Base-by-base conservation (phyloP, 208 protist genomes). In the Herpetomonas tarakana region DNA sequence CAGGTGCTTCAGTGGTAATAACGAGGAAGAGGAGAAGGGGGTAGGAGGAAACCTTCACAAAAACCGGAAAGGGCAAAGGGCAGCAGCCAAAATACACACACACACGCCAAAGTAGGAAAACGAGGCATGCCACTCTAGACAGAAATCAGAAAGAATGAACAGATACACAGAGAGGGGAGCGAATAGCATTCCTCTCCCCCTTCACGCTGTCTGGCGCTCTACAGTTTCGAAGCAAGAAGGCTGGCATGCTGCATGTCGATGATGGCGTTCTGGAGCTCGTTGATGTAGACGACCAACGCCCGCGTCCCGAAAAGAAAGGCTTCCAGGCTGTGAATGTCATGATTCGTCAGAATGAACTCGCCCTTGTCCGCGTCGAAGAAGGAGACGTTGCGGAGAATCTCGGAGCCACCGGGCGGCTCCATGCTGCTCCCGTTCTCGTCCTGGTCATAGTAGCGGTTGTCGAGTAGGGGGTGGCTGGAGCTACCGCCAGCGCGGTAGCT, bases 261-360 rank as follows among this genome's bases (percentile, higher is more conserved):
- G 2, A 94, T 58, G 0, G 88, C 77, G 51, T 92, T 92, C 51
- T 94, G 88, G 24, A 94, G 62, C 26, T 94, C 83, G 45, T 86
- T 86, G 22, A 94, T 69, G 59, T 91, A 79, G 2, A 76, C 70
- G 6, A 90, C 83, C 3, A 91, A 58, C 1, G 82, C 84, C 11
- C 79, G 74, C 14, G 75, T 84, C 14, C 88, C 88, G 52, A 94
- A 94, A 12, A 94, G 62, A 66, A 92, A 94, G 3, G 88, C 84
- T 74, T 94, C 84, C n/a, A 94, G 62, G 53, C 84, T 92, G 68
- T 94, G 88, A 62, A 94, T 88, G 54, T 94, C 88, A 53, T 83
- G 76, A 58, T 94, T 94, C 12, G 84, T 88, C 28, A 94, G 68
- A 38, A 91, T 72, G 72, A 88, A 91, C 68, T 87, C 83, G 25